Evolutionary conservation across 495 filamentous ascomycete genomes (phyloP), one percentile per base, ranked within the genome.

Genomic region (Neurospora pannonica): DNA sequence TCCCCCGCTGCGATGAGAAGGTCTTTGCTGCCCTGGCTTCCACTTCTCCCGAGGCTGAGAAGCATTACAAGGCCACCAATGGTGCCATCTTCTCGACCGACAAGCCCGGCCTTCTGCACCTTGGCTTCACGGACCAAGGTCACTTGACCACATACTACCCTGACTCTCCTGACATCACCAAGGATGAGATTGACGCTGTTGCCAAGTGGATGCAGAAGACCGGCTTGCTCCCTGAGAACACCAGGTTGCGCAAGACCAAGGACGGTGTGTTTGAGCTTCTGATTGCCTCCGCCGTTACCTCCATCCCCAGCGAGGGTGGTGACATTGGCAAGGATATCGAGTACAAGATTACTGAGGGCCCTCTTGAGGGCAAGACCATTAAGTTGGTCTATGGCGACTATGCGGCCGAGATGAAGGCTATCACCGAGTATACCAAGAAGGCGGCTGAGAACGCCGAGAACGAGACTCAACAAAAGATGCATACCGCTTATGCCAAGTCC

Each of bases 91-190:
- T 93, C 79, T 89, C 89, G 40, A 87, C 89, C 71, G 87, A 88
- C 69, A 87, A 88, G 43, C 87, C 90, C 38, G 87, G 88, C 8
- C 84, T 91, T 73, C 91, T 97, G 85, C 93, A 97, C 77, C 86
- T 98, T 21, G 96, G 96, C 21, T 97, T 97, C 79, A 87, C 92
- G 1, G 90, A 93, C 17, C 83, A 89, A 19, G 94, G 94, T 15
- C 95, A 98, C 80, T 86, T 97, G 84, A 94, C 92, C 3, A 92
- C 92, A 1, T 99, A 99, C 82, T 98, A 99, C 79, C 96, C 96
- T 8, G 90, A 93, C 73, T 97, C 93, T 7, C 88, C 92, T 24
- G 85, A 88, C 42, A 97, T 99, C 79, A 94, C 92, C 36, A 91
- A 97, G 81, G 87, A 89, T 38, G 95, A 99, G 81, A 95, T 97